Conservation (phyloP, 2,329 filamentous ascomycete species). For the Xylariales sp. region DNA sequence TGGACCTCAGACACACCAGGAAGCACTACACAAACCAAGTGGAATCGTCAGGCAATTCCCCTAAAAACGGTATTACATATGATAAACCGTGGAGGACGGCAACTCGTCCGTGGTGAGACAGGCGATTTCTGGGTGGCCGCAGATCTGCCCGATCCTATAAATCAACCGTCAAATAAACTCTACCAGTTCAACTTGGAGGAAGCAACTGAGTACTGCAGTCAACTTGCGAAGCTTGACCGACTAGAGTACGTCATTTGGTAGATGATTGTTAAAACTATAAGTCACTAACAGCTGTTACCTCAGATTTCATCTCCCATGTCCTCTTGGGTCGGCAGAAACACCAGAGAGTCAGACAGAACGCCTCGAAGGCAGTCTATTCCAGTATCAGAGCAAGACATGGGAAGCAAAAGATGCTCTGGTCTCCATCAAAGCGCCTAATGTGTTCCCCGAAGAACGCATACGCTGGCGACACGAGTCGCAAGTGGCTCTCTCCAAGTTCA, state of each 20-base stretch:
- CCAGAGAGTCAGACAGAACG: too few species aligned
- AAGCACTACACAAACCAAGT: background rate
- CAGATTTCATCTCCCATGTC: too few species aligned
- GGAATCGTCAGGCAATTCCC: slow-evolving; percentile 4
- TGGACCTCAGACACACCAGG: background rate
- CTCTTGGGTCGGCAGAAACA: too few species aligned
- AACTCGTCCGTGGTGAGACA: background rate
- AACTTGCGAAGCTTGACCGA: slow-evolving; percentile 15
- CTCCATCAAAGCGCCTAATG: slow-evolving; percentile 13
- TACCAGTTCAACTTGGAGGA: slow-evolving; percentile 24
- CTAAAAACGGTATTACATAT: slow-evolving; percentile 11
- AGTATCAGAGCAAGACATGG: background rate
- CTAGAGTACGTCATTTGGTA: slow-evolving; percentile 17
- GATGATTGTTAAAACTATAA: background rate
- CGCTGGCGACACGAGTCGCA: slow-evolving; percentile 19
- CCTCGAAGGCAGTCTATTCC: background rate
- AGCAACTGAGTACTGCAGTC: slow-evolving; percentile 12
- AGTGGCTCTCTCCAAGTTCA: background rate
- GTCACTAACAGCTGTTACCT: background rate
- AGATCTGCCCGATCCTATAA: slow-evolving; percentile 4
- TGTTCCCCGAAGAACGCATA: slow-evolving; percentile 24
- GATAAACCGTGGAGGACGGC: slow-evolving; percentile 7
- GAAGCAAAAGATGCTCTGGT: slow-evolving; percentile 7
- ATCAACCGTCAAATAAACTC: slow-evolving; percentile 17
- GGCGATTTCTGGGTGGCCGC: slow-evolving; percentile 1